A percentile compares a stretch with the other conserved stretches of the same genome.
Evolutionary conservation across 2,329 filamentous ascomycete genomes (phyloP).

Genomic region (Polychaeton citri): DNA sequence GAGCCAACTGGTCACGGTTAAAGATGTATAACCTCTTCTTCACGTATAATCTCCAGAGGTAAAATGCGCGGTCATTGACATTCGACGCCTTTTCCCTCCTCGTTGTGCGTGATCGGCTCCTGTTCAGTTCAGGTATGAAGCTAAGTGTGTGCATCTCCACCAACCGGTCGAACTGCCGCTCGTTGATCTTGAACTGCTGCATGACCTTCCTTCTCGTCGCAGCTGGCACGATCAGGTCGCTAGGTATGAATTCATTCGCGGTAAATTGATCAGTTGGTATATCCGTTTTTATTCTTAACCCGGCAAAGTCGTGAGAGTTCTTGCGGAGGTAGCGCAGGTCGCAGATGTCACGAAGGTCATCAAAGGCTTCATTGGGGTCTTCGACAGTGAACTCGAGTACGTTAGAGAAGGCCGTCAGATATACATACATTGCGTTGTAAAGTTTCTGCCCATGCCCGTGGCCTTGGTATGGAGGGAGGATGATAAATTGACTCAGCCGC

Average conservation of each 20-base stretch:
- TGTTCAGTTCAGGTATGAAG: slow-evolving; percentile 38
- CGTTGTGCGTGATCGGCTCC: slow-evolving; percentile 31
- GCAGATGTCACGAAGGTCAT: slow-evolving; percentile 62
- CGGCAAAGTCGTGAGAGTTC: slow-evolving; percentile 21
- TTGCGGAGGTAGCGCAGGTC: slow-evolving; percentile 54
- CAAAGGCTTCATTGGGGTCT: slow-evolving; percentile 80
- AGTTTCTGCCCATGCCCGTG: slow-evolving; percentile 67
- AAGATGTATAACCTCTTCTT: slow-evolving; percentile 66
- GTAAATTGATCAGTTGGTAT: slow-evolving; percentile 38
- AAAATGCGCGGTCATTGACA: slow-evolving; percentile 49
- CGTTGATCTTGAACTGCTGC: slow-evolving; percentile 53
- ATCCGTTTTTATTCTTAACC: slow-evolving; percentile 36
- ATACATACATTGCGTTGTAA: slow-evolving; percentile 67
- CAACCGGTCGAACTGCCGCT: slow-evolving; percentile 61
- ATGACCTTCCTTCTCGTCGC: slow-evolving; percentile 45
- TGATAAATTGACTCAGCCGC: slow-evolving; percentile 84
- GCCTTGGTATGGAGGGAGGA: slow-evolving; percentile 76
- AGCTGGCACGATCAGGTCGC: slow-evolving; percentile 44
- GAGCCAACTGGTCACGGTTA: slow-evolving; percentile 56
- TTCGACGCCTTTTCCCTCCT: slow-evolving; percentile 35
- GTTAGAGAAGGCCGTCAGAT: slow-evolving; percentile 47
- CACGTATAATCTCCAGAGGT: slow-evolving; percentile 60
- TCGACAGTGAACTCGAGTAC: slow-evolving; percentile 82
- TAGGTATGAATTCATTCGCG: slow-evolving; percentile 35
- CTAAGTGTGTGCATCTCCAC: slow-evolving; percentile 62